Conservation (phyloP, 768 basidiomycete species). For the Sarcomyxa edulis region DNA sequence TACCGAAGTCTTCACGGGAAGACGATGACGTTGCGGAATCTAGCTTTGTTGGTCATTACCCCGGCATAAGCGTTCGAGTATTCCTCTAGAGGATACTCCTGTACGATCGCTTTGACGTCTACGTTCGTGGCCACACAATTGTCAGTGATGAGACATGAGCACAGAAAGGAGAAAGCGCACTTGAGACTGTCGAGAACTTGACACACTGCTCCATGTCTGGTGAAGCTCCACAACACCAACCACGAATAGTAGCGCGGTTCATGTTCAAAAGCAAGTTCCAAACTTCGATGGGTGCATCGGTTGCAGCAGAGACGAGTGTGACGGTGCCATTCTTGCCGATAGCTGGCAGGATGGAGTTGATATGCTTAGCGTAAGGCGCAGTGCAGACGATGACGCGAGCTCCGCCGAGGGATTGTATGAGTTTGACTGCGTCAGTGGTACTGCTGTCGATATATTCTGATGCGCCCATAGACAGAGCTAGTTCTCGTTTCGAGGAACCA, state of each 20-base stretch:
- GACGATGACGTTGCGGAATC: conserved; percentile 7
- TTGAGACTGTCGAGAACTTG: conserved; percentile 3
- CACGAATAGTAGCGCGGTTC: conserved; percentile 5
- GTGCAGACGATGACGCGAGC: conserved; percentile 7
- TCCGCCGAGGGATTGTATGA: conserved; percentile 7
- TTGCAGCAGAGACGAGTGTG: conserved; percentile 6
- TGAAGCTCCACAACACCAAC: conserved; percentile 6
- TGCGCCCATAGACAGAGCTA: conserved; percentile 4
- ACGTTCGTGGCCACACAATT: not conserved
- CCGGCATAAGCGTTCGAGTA: conserved; percentile 4
- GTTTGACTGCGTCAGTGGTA: conserved; percentile 6
- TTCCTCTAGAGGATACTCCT: conserved; percentile 6
- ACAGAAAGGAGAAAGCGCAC: not conserved
- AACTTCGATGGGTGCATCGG: conserved; percentile 5
- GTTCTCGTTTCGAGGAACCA: conserved; percentile 4
- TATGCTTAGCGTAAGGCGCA: conserved; percentile 5
- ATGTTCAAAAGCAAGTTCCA: conserved; percentile 5
- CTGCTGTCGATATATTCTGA: conserved; percentile 5
- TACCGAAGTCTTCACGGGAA: too few species aligned
- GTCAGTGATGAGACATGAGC: not conserved
- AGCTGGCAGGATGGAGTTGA: conserved; percentile 4
- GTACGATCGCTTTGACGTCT: conserved; percentile 6
- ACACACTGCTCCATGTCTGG: conserved; percentile 9
- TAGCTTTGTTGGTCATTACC: conserved; percentile 5
- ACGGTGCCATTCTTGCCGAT: conserved; percentile 8